phyloP scores from a whole-genome alignment of 208 protist genomes.

The Blechomonas ayalai region DNA sequence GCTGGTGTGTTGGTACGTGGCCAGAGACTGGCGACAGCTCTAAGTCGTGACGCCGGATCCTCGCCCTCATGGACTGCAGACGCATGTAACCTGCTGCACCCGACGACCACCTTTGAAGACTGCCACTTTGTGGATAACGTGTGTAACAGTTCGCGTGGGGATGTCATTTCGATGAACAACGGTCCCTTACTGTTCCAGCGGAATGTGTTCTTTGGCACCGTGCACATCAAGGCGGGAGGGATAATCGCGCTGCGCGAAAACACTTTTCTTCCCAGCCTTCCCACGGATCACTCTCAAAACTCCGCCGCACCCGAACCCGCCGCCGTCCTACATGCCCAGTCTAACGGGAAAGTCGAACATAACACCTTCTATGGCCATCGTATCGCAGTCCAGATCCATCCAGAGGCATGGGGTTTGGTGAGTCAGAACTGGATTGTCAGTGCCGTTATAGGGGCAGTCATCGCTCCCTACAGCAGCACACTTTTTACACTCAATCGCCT shows the following conservation, averaged over 20 bases:
- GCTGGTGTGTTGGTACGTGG: slow-evolving; percentile 55
- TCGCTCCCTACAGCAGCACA: slow-evolving; percentile 47
- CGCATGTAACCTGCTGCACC: background rate
- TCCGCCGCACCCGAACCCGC: slow-evolving; percentile 1
- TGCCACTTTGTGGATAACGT: slow-evolving; percentile 64
- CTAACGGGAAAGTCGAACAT: slow-evolving; percentile 19
- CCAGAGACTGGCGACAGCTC: background rate
- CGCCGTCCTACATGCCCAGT: slow-evolving; percentile 39
- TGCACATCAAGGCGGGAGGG: slow-evolving; percentile 44
- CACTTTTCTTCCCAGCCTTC: slow-evolving; percentile 18
- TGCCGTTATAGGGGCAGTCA: slow-evolving; percentile 24
- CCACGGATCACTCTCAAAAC: slow-evolving; percentile 1
- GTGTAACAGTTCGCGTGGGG: slow-evolving; percentile 22
- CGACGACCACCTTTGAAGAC: slow-evolving; percentile 27
- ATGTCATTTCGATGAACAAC: slow-evolving; percentile 44
- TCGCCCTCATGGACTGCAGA: background rate
- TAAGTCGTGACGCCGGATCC: background rate
- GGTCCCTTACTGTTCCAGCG: slow-evolving; percentile 47
- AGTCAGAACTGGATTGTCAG: slow-evolving; percentile 38
- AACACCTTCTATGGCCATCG: slow-evolving; percentile 46
- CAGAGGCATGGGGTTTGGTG: slow-evolving; percentile 33
- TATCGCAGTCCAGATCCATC: slow-evolving; percentile 29
- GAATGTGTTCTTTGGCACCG: slow-evolving; percentile 63
- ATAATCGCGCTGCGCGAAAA: slow-evolving; percentile 43
- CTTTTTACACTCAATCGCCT: slow-evolving; percentile 53